These are phyloP conservation scores for Beta vulgaris DNA, from an alignment of 148 eudicot genomes.

Conservation along the genomic window DNA sequence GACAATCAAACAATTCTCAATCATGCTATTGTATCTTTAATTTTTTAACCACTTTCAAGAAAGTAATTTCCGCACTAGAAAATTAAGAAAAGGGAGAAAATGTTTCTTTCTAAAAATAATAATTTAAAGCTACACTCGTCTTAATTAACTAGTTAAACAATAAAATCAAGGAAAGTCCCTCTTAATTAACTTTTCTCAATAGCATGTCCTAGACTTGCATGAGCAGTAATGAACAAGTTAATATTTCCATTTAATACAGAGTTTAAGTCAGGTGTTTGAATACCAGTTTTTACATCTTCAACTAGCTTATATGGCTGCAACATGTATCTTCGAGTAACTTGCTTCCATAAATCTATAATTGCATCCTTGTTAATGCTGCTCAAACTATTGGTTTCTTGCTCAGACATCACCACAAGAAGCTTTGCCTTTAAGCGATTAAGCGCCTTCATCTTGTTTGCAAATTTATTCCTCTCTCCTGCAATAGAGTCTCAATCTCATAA, in stretches of 20 bases:
- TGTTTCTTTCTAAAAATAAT: neutral
- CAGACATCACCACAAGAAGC: constrained; percentile 50
- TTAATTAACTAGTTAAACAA: neutral
- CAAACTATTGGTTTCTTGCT: constrained; percentile 47
- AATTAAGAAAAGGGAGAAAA: neutral
- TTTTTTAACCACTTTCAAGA: neutral
- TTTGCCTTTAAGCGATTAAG: constrained; percentile 79
- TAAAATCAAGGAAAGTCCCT: neutral
- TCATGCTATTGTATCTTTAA: neutral
- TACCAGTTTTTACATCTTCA: constrained; percentile 69
- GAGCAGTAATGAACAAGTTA: constrained; percentile 61
- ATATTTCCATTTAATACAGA: constrained; percentile 80
- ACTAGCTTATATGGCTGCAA: constrained; percentile 63
- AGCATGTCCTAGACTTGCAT: constrained; percentile 49
- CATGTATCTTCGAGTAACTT: constrained; percentile 55
- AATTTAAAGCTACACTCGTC: neutral
- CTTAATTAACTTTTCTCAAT: constrained; percentile 15
- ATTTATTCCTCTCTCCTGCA: constrained; percentile 78
- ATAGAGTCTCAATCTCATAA: neutral
- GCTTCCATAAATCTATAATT: constrained; percentile 40
- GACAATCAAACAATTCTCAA: no score
- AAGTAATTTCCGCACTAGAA: neutral
- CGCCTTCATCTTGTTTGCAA: constrained; percentile 83
- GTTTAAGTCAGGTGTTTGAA: constrained; percentile 57
- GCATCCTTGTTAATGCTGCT: constrained; percentile 36